Base-by-base conservation (phyloP, 208 protist genomes). In the Herpetomonas muscarum region DNA sequence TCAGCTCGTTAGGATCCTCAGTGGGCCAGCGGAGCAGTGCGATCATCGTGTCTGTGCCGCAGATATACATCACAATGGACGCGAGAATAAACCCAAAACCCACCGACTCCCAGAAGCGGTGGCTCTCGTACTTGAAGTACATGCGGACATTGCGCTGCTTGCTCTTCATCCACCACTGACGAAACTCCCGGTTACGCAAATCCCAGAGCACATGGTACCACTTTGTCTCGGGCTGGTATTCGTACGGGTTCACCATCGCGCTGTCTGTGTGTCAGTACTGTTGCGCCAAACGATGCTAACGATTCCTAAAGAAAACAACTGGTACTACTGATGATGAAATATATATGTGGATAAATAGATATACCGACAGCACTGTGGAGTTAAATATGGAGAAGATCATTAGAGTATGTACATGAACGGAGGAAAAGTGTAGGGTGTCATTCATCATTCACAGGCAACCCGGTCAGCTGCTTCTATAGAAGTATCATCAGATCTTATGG, bases 131-230 rank as follows among this genome's bases (percentile, higher is more conserved):
- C 62, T 89, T 89, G 68, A 55, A 81, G 46, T 71, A 79, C 15
- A 89, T 70, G 10, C 79, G 76, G 61, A 68, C 72, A 3, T 85
- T 61, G 15, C 67, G 61, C 9, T 68, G 68, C 44, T 81, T 73
- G 5, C 46, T 67, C 15, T 49, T 73, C 24, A 89, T 13, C 55
- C 79, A 92, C 61, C 70, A 76, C 29, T 56, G 39, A 13, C 84
- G 73, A 30, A 87, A 91, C 51, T 77, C 61, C 21, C 67, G 75
- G 60, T 84, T 72, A 9, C 83, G 64, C 75, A 90, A 75, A 34
- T 90, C 79, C 83, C 79, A 87, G 19, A 85, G 24, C 17, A 70
- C 64, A 30, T 87, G 64, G 64, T 86, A 90, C 83, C 83, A 90
- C 53, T 76, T 80, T 42, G 80, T 58, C 57, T 77, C 54, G 5